Evolutionary conservation across 345 rosid species (phyloP), one percentile per base, ranked within the genome.

Genomic region (Geranium brycei): DNA sequence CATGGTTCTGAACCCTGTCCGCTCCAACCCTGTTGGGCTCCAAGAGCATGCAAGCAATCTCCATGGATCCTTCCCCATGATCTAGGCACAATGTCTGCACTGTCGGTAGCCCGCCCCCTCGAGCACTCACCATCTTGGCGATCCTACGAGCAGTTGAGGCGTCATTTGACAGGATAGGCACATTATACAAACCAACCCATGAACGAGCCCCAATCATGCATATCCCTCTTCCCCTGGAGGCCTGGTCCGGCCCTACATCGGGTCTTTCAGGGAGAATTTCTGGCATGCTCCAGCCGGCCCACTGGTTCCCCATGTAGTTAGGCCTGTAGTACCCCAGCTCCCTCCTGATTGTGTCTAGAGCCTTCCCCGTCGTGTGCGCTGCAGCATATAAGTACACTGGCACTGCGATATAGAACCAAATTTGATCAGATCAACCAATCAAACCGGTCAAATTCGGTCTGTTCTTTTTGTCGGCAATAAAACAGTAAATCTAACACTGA

Each of bases 261-360:
- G 85, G 90, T 61, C 56, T 75, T 58, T 68, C 69, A 0, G 75
- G 67, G 51, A 85, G 81, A 53, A 30, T 57, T 59, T 76, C 81
- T 0, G 82, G 66, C 69, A 71, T 53, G 13, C 79, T 60, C 84
- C 77, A 74, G 2, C 90, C 85, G 0, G 77, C 80, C 87, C 87
- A 85, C 65, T 83, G 84, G 77, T 18, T 76, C 28, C 83, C 91
- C 73, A 75, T 72, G 71, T 59, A 77, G 65, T 83, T 85, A 1
- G 91, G 91, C 69, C 81, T 75, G 72, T 72, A 85, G 73, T 83
- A 85, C 38, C 78, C 84, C 19, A 83, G 76, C 72, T 85, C 87
- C 0, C 86, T 74, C 71, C 87, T 73, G 58, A 83, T 81, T 56
- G 77, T 76, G 63, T 83, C 91, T 18, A 79, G 63, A 61, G 84